Conservation (phyloP, 768 basidiomycete genomes). For the Kwoniella pini region DNA sequence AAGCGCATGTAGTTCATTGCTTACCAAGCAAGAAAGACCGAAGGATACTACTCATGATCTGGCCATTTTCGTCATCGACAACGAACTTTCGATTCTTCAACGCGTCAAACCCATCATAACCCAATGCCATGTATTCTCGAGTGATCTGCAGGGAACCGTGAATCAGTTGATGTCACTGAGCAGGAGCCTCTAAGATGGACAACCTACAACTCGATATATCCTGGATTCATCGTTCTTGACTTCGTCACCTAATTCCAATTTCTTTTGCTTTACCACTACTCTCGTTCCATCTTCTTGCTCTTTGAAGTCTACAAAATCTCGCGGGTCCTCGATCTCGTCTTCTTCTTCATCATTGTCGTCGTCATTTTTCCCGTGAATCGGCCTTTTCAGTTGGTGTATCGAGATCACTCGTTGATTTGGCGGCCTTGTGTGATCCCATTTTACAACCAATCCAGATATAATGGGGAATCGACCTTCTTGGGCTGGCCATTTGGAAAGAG, state of each 20-base stretch:
- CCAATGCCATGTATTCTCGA: conserved; percentile 71
- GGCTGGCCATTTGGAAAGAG: conserved; percentile 76
- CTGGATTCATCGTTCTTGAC: conserved; percentile 63
- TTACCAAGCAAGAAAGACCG: conserved; percentile 80
- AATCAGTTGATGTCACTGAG: not conserved
- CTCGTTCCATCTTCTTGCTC: conserved; percentile 51
- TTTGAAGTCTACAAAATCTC: conserved; percentile 45
- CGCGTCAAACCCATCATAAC: conserved; percentile 74
- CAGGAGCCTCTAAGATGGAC: not conserved
- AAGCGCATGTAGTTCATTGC: conserved; percentile 5
- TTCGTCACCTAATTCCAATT: conserved; percentile 55
- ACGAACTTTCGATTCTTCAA: conserved; percentile 69
- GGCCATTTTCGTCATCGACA: conserved; percentile 79
- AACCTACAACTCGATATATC: conserved; percentile 69
- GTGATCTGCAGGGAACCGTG: conserved; percentile 56
- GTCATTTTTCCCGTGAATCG: conserved; percentile 47
- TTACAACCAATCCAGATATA: conserved; percentile 76
- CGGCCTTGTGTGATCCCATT: conserved; percentile 78
- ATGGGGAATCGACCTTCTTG: conserved; percentile 93
- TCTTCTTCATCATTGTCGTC: conserved; percentile 16
- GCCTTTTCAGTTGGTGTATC: conserved; percentile 58
- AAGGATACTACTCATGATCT: conserved; percentile 74
- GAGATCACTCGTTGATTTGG: conserved; percentile 73
- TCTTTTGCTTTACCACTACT: conserved; percentile 47
- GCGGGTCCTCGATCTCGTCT: conserved; percentile 35